phyloP scores from a whole-genome alignment of 2,329 filamentous ascomycete species.

The Pseudogymnoascus sp. region DNA sequence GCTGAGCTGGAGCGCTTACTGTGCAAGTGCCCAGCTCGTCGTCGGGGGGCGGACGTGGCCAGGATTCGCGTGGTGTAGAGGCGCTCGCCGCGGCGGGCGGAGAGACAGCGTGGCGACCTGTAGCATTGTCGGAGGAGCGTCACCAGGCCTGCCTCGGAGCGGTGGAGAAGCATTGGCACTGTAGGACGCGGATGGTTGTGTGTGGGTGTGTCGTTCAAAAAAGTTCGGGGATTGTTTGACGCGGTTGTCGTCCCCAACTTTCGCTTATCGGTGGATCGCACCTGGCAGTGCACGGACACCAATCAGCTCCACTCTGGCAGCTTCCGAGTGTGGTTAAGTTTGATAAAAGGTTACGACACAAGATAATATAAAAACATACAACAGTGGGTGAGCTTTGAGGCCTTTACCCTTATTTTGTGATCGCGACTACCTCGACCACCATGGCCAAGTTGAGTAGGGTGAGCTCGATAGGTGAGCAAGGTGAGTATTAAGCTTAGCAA shows the following conservation, averaged over 20 bases:
- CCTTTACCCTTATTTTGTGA: too few species aligned
- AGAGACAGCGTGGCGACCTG: constrained; percentile 18
- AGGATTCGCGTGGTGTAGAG: background rate
- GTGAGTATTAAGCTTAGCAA: too few species aligned
- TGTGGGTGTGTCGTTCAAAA: background rate
- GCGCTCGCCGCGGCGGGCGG: background rate
- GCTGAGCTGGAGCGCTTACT: background rate
- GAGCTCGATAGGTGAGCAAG: too few species aligned
- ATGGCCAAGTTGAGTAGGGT: too few species aligned
- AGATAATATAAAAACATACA: too few species aligned
- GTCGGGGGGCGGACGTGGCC: background rate
- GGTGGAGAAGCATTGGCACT: constrained; percentile 22
- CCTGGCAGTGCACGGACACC: background rate
- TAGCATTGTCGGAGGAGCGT: constrained; percentile 23
- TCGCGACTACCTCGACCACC: too few species aligned
- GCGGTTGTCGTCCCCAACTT: background rate
- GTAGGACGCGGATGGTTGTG: background rate
- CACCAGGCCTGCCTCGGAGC: constrained; percentile 22
- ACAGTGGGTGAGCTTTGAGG: too few species aligned
- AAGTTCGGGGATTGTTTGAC: background rate
- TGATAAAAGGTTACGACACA: too few species aligned
- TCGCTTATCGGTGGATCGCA: background rate
- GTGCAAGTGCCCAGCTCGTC: background rate
- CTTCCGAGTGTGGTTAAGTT: background rate
- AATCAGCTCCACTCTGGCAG: background rate